phyloP scores from a whole-genome alignment of 2,329 filamentous ascomycete genomes.

The Xylariomycetidae sp. region DNA sequence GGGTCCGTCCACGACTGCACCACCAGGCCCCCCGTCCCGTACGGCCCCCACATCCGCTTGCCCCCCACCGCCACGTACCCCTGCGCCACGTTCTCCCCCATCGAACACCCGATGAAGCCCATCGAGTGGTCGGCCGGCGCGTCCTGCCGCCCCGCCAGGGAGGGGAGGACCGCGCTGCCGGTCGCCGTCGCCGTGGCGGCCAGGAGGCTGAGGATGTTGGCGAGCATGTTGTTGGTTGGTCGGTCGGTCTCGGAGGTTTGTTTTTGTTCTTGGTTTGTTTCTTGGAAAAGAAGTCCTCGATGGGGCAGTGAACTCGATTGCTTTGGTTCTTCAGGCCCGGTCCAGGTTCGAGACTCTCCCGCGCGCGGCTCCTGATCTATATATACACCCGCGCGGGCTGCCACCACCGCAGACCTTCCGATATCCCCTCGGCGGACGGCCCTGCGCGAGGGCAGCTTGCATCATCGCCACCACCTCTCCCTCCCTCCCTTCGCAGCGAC shows the following conservation, averaged over 20 bases:
- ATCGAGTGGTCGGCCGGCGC: constrained; percentile 17
- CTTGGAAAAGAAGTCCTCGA: too few species aligned
- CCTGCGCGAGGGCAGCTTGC: too few species aligned
- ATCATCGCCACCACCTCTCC: neutral
- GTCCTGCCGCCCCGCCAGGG: constrained; percentile 2
- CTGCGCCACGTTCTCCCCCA: constrained; percentile 24
- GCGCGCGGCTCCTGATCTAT: too few species aligned
- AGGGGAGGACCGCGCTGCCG: neutral
- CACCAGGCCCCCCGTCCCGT: constrained; percentile 21
- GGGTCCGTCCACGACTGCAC: constrained; percentile 24
- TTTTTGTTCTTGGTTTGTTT: too few species aligned
- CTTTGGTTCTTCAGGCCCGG: too few species aligned
- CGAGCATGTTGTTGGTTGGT: neutral
- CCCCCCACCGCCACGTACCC: constrained; percentile 21
- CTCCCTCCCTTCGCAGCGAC: too few species aligned
- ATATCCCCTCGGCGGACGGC: neutral
- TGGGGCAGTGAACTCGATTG: too few species aligned
- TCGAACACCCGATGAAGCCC: constrained; percentile 27
- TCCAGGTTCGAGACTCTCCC: too few species aligned
- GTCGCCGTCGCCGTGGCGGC: neutral
- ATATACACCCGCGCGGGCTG: neutral
- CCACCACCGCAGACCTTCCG: neutral
- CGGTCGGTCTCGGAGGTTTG: neutral
- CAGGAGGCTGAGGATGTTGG: neutral
- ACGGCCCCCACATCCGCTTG: constrained; percentile 23